A percentile compares a stretch with the other conserved stretches of the same genome.
phyloP scores from a whole-genome alignment of 345 rosid species.

The Corymbia maculata region DNA sequence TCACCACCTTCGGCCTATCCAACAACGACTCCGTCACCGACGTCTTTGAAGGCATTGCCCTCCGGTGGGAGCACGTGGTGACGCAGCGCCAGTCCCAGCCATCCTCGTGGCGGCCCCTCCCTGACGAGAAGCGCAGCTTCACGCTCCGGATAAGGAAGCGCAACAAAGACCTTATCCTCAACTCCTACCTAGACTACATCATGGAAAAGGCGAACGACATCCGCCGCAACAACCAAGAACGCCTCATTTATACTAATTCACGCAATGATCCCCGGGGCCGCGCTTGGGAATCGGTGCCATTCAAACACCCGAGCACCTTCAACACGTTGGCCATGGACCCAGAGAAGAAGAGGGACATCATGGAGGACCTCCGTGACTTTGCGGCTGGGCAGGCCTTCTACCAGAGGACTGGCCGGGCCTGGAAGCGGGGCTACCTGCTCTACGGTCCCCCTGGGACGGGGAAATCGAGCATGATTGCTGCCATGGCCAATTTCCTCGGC shows the following conservation, averaged over 20 bases:
- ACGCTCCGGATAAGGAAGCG: conserved; percentile 57
- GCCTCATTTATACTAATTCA: conserved; percentile 65
- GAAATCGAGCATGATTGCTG: background rate
- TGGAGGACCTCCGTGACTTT: conserved; percentile 26
- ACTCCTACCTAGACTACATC: conserved; percentile 60
- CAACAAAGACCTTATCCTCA: conserved; percentile 51
- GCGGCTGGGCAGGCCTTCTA: background rate
- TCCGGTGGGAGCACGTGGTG: conserved; percentile 87
- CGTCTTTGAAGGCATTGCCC: conserved; percentile 42
- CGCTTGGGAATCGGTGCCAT: conserved; percentile 5
- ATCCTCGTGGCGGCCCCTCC: conserved; percentile 76
- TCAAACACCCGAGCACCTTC: conserved; percentile 78
- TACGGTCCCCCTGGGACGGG: background rate
- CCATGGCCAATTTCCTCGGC: background rate
- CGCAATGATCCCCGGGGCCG: conserved; percentile 28
- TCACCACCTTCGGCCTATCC: conserved; percentile 12
- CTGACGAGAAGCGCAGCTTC: conserved; percentile 86
- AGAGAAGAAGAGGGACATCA: conserved; percentile 41
- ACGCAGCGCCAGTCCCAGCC: conserved; percentile 65
- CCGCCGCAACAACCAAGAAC: conserved; percentile 57
- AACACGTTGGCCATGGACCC: conserved; percentile 88
- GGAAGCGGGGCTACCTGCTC: conserved; percentile 22
- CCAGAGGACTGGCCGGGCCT: conserved; percentile 19
- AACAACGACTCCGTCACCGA: conserved; percentile 66
- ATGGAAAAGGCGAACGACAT: conserved; percentile 56